Evolutionary conservation across 768 basidiomycete genomes (phyloP), one percentile per base, ranked within the genome.

Genomic region (Russula ochroleuca): DNA sequence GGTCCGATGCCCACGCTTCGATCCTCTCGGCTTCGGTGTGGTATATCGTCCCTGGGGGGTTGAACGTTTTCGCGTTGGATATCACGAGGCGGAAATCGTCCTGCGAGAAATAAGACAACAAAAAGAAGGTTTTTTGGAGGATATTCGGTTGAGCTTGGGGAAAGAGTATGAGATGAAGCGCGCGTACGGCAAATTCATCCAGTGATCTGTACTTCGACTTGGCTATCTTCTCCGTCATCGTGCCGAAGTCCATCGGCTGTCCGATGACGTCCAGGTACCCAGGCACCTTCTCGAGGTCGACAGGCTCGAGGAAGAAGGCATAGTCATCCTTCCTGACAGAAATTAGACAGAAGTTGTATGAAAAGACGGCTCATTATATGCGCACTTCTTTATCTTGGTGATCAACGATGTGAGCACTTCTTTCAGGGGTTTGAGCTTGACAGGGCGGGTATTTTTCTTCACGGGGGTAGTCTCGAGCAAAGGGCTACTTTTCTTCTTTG

Each of bases 181-280:
- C 13, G n/a, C 86, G 62, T 70, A 90, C 90, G 9, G 83, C 78
- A 71, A 92, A 92, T 48, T 92, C 90, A 61, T 92, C 90, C 53
- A 92, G 73, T 3, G 87, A 88, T 21, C 86, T 81, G 73, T 96
- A 96, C 65, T 82, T 84, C 6, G 89, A 88, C 70, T 76, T 82
- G 62, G 80, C 80, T 50, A 94, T 88, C 74, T 94, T 96, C 59
- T 78, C 77, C 21, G 85, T 75, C 78, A 98, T 89, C 0, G 94
- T 94, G 0, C 90, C 90, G 61, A 98, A 79, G 70, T 98, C 94
- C 94, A 98, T 98, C 8, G 95, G 94, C 21, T 80, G 79, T 69
- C 88, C 86, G 56, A 98, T 84, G 53, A 86, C 76, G 77, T 88
- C 84, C 14, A 77, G 61, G 67, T 88, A 88, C 1, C 84, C 84